These are phyloP conservation scores for Cryptosporidium viatorum DNA, from an alignment of 169 alveolate genomes.

Conservation along the genomic window DNA sequence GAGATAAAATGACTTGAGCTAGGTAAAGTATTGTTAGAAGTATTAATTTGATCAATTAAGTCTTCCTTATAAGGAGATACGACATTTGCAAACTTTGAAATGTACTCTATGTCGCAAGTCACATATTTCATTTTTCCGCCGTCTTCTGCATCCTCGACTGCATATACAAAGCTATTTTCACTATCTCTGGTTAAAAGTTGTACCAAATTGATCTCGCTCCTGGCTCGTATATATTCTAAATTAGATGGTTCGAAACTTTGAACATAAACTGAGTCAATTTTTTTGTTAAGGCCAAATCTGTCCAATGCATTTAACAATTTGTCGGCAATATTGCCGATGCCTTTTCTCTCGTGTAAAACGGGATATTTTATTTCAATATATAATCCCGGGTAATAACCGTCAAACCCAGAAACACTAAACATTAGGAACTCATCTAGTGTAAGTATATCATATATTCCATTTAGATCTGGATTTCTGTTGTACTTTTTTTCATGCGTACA, in stretches of 20 bases:
- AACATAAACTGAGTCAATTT: constrained; percentile 5
- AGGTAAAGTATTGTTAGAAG: neutral
- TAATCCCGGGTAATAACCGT: constrained; percentile 27
- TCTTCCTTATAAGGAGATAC: constrained; percentile 61
- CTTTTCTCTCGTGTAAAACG: constrained; percentile 9
- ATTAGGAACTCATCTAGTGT: constrained; percentile 81
- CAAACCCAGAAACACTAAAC: constrained; percentile 32
- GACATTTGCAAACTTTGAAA: constrained; percentile 49
- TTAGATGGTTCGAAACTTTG: constrained; percentile 69
- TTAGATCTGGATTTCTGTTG: constrained; percentile 75
- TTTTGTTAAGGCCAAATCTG: constrained; percentile 41
- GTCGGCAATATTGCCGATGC: constrained; percentile 40
- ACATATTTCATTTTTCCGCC: constrained; percentile 9
- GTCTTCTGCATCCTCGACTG: constrained; percentile 4
- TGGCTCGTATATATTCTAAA: constrained; percentile 40
- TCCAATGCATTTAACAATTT: constrained; percentile 28
- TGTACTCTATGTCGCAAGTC: constrained; percentile 20
- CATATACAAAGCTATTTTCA: constrained; percentile 51
- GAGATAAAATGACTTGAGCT: constrained; percentile 30
- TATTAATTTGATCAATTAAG: neutral
- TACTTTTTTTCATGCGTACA: constrained; percentile 78
- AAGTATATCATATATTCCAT: constrained; percentile 73
- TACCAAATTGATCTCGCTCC: constrained; percentile 41
- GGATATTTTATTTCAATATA: constrained; percentile 69
- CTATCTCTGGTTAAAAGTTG: constrained; percentile 44